Conservation (phyloP, 2,329 filamentous ascomycete genomes). For the Xylariaceae sp. region DNA sequence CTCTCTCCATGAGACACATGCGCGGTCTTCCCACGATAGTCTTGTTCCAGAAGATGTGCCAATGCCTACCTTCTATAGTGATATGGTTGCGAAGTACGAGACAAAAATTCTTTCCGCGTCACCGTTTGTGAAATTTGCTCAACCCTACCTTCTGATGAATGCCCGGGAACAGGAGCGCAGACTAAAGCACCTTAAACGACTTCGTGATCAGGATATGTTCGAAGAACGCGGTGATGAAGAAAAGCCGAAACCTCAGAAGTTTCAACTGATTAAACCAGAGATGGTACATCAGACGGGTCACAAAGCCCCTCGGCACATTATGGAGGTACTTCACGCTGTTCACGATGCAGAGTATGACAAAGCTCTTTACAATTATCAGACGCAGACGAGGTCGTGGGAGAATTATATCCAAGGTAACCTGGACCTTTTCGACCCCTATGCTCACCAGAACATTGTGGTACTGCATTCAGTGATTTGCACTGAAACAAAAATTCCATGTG, state of each 20-base stretch:
- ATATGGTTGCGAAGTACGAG: slow-evolving; percentile 91
- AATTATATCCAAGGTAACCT: slow-evolving; percentile 88
- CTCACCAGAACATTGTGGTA: slow-evolving; percentile 95
- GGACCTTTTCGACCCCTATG: slow-evolving; percentile 91
- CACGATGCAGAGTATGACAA: slow-evolving; percentile 98
- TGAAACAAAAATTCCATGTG: slow-evolving; percentile 89
- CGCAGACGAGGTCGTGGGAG: slow-evolving; percentile 95
- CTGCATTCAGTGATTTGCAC: slow-evolving; percentile 94
- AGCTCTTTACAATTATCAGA: slow-evolving; percentile 90
- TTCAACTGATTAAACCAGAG: slow-evolving; percentile 90
- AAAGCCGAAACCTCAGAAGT: slow-evolving; percentile 71
- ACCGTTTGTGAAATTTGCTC: slow-evolving; percentile 93
- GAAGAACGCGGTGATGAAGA: slow-evolving; percentile 65
- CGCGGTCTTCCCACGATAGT: slow-evolving; percentile 54
- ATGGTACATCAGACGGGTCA: slow-evolving; percentile 90
- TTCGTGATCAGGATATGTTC: slow-evolving; percentile 77
- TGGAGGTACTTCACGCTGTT: slow-evolving; percentile 91
- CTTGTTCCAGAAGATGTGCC: slow-evolving; percentile 79
- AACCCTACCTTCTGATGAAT: slow-evolving; percentile 91
- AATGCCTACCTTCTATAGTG: slow-evolving; percentile 91
- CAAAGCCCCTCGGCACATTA: slow-evolving; percentile 82
- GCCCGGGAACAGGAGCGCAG: slow-evolving; percentile 89
- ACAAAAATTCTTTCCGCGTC: slow-evolving; percentile 94
- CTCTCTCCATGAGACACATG: slow-evolving; percentile 53
- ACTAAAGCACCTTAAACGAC: slow-evolving; percentile 78